A percentile compares a stretch with the other conserved stretches of the same genome.
Evolutionary conservation across 1,284 basidiomycete species (phyloP).

Genomic region (Leccinum pachyderme): DNA sequence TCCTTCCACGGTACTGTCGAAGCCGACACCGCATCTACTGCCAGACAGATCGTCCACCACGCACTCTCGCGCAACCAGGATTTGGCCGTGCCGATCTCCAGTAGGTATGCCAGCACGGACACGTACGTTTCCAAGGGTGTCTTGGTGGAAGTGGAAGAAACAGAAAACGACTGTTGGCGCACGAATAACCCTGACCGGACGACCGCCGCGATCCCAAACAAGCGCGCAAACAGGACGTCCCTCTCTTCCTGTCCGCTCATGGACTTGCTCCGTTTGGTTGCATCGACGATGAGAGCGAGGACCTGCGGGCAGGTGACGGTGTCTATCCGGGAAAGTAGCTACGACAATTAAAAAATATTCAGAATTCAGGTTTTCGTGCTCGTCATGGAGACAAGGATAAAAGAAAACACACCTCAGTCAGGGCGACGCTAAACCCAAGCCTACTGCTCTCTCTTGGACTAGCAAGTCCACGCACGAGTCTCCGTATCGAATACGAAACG

Average conservation of each 20-base stretch:
- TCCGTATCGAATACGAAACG: constrained; percentile 84
- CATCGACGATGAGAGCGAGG: constrained; percentile 67
- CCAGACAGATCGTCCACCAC: constrained; percentile 80
- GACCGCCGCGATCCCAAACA: constrained; percentile 86
- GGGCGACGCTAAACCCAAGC: constrained; percentile 91
- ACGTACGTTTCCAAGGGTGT: constrained; percentile 57
- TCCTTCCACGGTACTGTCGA: constrained; percentile 71
- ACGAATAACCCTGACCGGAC: constrained; percentile 81
- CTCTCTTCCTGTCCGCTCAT: constrained; percentile 91
- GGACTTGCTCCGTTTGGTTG: constrained; percentile 65
- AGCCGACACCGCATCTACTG: constrained; percentile 55
- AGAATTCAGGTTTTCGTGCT: background rate
- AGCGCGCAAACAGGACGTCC: constrained; percentile 87
- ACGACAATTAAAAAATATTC: background rate
- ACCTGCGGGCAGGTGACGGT: constrained; percentile 80
- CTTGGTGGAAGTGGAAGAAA: constrained; percentile 19
- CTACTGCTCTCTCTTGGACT: constrained; percentile 92
- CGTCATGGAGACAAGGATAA: background rate
- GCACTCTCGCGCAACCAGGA: constrained; percentile 91
- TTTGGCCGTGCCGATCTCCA: constrained; percentile 78
- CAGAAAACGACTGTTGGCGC: constrained; percentile 50
- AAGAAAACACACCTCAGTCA: constrained; percentile 76
- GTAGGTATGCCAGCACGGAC: constrained; percentile 62
- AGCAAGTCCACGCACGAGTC: constrained; percentile 84
- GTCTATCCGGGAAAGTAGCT: constrained; percentile 81